phyloP scores from a whole-genome alignment of 2,329 filamentous ascomycete genomes.

The Penicillium sp. region DNA sequence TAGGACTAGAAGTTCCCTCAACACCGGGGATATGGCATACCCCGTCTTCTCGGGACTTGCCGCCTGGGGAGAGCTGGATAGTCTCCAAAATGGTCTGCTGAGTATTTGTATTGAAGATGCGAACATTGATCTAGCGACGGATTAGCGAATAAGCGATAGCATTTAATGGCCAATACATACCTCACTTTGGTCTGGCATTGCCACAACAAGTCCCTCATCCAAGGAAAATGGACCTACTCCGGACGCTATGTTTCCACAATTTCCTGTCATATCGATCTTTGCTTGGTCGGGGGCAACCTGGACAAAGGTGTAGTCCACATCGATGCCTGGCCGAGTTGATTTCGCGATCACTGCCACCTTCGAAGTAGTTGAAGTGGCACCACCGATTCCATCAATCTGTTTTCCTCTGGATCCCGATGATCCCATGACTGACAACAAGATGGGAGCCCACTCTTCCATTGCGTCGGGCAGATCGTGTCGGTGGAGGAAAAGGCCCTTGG shows the following conservation, averaged over 20 bases:
- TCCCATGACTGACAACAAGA: constrained; percentile 36
- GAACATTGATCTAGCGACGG: constrained; percentile 49
- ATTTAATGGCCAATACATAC: constrained; percentile 6
- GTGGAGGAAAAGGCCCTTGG: constrained; percentile 44
- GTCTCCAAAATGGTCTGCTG: constrained; percentile 58
- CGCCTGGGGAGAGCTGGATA: constrained; percentile 53
- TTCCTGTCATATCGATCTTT: constrained; percentile 63
- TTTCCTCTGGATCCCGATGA: constrained; percentile 36
- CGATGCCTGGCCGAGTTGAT: constrained; percentile 44
- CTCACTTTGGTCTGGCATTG: constrained; percentile 23
- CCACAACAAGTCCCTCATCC: constrained; percentile 53
- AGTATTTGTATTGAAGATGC: constrained; percentile 70
- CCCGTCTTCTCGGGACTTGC: constrained; percentile 46
- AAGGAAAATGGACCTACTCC: constrained; percentile 65
- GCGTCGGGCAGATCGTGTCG: constrained; percentile 32
- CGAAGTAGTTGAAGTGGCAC: constrained; percentile 65
- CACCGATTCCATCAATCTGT: constrained; percentile 70
- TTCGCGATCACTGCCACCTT: constrained; percentile 66
- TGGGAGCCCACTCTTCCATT: constrained; percentile 27
- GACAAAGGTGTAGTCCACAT: constrained; percentile 70
- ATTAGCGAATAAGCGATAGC: constrained; percentile 12
- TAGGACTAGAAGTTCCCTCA: constrained; percentile 54
- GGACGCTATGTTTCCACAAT: constrained; percentile 70
- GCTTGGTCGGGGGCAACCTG: constrained; percentile 63
- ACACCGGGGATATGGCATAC: constrained; percentile 64